Evolutionary conservation across 2,329 filamentous ascomycete genomes (phyloP).

Genomic region (Phialophora tarda): DNA sequence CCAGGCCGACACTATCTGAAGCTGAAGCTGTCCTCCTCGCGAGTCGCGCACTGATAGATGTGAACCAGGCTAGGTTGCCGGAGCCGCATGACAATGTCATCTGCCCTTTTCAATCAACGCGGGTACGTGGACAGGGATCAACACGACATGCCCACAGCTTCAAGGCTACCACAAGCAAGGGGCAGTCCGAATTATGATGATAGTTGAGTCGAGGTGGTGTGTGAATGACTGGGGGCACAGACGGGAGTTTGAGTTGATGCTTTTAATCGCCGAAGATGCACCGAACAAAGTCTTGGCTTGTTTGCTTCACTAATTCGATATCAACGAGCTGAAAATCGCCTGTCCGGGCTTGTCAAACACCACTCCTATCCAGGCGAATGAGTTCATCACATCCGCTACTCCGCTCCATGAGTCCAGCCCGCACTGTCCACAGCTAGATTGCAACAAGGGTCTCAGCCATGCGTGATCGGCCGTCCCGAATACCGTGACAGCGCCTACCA

Average conservation of each 20-base stretch:
- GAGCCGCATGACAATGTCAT: background rate
- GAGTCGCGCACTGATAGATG: background rate
- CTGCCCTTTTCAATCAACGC: background rate
- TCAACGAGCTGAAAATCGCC: conserved; percentile 31
- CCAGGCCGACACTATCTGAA: background rate
- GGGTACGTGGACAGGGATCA: background rate
- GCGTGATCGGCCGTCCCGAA: conserved; percentile 13
- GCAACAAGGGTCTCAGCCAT: conserved; percentile 24
- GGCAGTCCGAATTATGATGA: background rate
- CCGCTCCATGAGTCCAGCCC: conserved; percentile 26
- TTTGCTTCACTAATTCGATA: background rate
- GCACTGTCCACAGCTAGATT: conserved; percentile 14
- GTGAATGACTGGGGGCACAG: background rate
- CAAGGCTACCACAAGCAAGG: background rate
- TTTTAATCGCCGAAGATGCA: background rate
- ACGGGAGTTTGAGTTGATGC: background rate
- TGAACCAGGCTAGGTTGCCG: conserved; percentile 7
- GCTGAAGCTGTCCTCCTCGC: background rate
- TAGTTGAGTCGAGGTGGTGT: background rate
- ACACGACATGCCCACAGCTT: background rate
- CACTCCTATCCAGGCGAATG: conserved; percentile 44
- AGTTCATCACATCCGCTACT: conserved; percentile 39
- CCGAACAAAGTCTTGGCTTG: background rate
- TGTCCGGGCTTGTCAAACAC: conserved; percentile 43
- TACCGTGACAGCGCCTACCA: conserved; percentile 31